A percentile compares a stretch with the other conserved stretches of the same genome.
Evolutionary conservation across 257 asterid genomes (phyloP).

Genomic region (Hygrophila difformis): DNA sequence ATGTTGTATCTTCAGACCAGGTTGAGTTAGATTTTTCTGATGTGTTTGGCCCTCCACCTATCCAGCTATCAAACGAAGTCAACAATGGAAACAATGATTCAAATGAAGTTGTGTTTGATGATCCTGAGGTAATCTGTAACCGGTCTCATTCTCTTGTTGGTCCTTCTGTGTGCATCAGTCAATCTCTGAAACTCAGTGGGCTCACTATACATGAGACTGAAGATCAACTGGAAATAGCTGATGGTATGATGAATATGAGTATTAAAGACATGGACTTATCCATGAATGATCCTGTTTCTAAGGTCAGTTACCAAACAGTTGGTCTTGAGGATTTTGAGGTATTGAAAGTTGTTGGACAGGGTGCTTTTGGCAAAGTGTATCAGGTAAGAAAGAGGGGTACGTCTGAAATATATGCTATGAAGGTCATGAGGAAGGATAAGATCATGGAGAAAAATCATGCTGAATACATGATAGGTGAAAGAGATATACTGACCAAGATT

Average conservation of each 20-base stretch:
- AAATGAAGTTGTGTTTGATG: conserved; percentile 32
- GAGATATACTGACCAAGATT: conserved; percentile 54
- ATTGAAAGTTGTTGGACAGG: conserved; percentile 58
- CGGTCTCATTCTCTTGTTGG: conserved; percentile 68
- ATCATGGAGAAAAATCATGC: conserved; percentile 65
- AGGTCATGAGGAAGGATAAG: conserved; percentile 71
- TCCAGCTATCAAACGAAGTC: conserved; percentile 24
- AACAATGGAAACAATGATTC: conserved; percentile 16
- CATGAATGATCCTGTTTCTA: conserved; percentile 13
- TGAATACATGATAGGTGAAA: conserved; percentile 56
- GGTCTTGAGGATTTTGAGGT: conserved; percentile 24
- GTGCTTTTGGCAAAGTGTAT: conserved; percentile 63
- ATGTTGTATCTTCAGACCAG: conserved; percentile 25
- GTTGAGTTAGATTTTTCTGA: conserved; percentile 60
- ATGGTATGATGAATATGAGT: conserved; percentile 19
- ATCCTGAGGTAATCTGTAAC: conserved; percentile 40
- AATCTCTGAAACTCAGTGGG: conserved; percentile 28
- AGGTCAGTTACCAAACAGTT: not conserved
- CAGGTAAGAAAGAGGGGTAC: conserved; percentile 53
- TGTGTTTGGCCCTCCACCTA: conserved; percentile 42
- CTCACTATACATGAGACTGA: conserved; percentile 33
- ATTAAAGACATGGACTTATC: conserved; percentile 16
- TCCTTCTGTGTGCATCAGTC: conserved; percentile 38
- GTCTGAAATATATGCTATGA: conserved; percentile 56
- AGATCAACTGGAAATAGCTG: conserved; percentile 29